Percentiles rank a stretch among this genome's conserved stretches.
Conservation (phyloP, 202 grass and related monocot species). For the Bolboschoenoplectus hybrid region DNA sequence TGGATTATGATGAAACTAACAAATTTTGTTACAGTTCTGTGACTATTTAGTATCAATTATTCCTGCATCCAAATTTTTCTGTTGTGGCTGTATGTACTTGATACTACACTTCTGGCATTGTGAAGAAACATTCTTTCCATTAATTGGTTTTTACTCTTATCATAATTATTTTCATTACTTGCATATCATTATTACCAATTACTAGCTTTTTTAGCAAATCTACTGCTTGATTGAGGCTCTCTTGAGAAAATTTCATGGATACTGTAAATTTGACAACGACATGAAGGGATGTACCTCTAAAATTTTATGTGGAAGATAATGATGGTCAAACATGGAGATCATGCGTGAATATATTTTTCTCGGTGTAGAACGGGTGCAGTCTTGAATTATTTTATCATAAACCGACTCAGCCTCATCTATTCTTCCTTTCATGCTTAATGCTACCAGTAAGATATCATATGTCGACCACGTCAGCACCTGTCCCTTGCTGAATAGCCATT, state of each 20-base stretch:
- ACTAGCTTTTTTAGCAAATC: neutral
- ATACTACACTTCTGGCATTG: neutral
- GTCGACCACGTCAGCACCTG: constrained; percentile 81
- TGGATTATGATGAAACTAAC: neutral
- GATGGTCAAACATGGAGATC: constrained; percentile 67
- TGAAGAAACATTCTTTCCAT: neutral
- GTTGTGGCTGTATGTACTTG: neutral
- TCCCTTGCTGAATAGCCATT: constrained; percentile 94
- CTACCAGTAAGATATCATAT: constrained; percentile 68
- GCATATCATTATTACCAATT: neutral
- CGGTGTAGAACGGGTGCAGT: constrained; percentile 67
- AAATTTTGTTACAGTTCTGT: neutral
- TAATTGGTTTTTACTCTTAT: neutral
- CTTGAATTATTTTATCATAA: constrained; percentile 63
- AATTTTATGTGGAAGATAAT: constrained; percentile 60
- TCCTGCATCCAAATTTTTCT: neutral
- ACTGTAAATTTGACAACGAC: constrained; percentile 13
- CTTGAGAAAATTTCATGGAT: neutral
- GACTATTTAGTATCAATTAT: neutral
- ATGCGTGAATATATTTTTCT: constrained; percentile 84
- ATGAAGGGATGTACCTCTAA: constrained; percentile 63
- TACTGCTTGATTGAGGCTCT: constrained; percentile 14
- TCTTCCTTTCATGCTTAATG: constrained; percentile 83
- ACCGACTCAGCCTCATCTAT: constrained; percentile 66
- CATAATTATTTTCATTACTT: neutral